phyloP scores from a whole-genome alignment of 306 rosid genomes.

The Pterocarpus santalinus region DNA sequence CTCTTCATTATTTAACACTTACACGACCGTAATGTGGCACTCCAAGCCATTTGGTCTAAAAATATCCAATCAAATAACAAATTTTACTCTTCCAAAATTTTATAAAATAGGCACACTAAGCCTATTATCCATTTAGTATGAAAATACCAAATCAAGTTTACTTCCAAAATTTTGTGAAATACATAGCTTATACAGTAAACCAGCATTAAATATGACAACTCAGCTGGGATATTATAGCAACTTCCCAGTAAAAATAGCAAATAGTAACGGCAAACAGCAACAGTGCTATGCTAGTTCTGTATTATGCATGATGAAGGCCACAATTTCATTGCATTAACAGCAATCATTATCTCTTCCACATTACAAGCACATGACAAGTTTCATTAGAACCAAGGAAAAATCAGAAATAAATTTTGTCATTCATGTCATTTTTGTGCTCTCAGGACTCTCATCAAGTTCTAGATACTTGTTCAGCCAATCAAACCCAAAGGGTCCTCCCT shows the following conservation, averaged over 20 bases:
- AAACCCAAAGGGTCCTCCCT: conserved; percentile 47
- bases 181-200: no score
- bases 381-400: neutral
- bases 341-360: neutral
- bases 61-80: neutral
- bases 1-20: no score
- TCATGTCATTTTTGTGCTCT: conserved; percentile 6
- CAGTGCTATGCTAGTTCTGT: neutral
- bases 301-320: neutral
- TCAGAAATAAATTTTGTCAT: neutral
- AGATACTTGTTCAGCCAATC: conserved; percentile 68
- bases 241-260: neutral
- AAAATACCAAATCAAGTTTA: no score
- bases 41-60: neutral
- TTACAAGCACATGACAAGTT: neutral
- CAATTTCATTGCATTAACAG: conserved; percentile 6
- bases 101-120: no score
- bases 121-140: no score
- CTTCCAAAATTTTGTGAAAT: no score
- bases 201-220: no score
- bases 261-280: neutral
- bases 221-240: no score
- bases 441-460: conserved; percentile 52
- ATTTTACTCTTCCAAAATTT: neutral
- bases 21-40: neutral